A percentile compares a stretch with the other conserved stretches of the same genome.
Evolutionary conservation across 306 rosid species (phyloP).

Genomic region (Coriaria nepalensis): DNA sequence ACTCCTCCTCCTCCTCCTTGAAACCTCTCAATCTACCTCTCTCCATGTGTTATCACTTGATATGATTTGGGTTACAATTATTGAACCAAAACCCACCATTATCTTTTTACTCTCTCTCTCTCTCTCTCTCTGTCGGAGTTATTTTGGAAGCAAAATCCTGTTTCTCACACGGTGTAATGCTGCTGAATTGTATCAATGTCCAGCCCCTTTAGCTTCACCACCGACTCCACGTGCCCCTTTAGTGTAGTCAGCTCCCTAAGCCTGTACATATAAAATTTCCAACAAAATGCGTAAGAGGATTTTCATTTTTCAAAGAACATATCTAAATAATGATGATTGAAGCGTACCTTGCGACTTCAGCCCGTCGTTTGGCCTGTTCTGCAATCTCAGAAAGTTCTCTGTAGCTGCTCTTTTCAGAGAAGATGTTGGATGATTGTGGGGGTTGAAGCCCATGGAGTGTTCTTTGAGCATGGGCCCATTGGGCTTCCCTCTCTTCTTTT

Average conservation of each 20-base stretch:
- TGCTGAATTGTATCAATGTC: slow-evolving; percentile 93
- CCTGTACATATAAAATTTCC: slow-evolving; percentile 19
- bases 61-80: background rate
- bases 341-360: slow-evolving; percentile 90
- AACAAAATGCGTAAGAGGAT: background rate
- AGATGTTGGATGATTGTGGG: slow-evolving; percentile 39
- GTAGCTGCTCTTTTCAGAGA: slow-evolving; percentile 72
- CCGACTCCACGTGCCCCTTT: slow-evolving; percentile 96
- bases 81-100: background rate
- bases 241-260: slow-evolving; percentile 88
- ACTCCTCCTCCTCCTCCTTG: background rate
- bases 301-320: no score
- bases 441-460: slow-evolving; percentile 94
- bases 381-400: slow-evolving; percentile 94
- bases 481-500: slow-evolving; percentile 89
- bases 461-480: slow-evolving; percentile 95
- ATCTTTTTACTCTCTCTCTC: background rate
- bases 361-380: slow-evolving; percentile 95
- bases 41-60: background rate
- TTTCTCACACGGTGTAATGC: slow-evolving; percentile 73
- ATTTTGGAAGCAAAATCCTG: background rate
- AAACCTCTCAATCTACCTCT: background rate
- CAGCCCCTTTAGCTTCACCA: slow-evolving; percentile 87
- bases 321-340: no score
- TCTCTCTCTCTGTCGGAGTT: background rate